phyloP scores from a whole-genome alignment of 225 moss, liverwort and hornwort genomes.

The Rhytidiadelphus loreus region DNA sequence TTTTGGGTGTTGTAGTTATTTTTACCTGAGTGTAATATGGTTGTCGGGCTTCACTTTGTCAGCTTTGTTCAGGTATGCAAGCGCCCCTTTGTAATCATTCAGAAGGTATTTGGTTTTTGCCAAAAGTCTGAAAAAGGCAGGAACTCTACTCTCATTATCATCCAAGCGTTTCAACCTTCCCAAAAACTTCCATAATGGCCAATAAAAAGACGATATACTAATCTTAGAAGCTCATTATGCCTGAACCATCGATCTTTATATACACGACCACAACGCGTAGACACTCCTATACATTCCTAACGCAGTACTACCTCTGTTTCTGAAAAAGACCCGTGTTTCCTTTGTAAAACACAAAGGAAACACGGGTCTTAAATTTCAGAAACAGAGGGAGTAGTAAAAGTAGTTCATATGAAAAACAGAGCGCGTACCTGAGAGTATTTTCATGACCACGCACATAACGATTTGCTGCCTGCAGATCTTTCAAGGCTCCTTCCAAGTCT shows the following conservation, averaged over 20 bases:
- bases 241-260: background rate
- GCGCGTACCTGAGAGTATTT: constrained; percentile 22
- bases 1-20: background rate
- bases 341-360: too few species aligned
- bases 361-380: too few species aligned
- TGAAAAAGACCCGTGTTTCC: too few species aligned
- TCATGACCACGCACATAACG: constrained; percentile 13
- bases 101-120: constrained; percentile 31
- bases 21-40: constrained; percentile 28
- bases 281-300: background rate
- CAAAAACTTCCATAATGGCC: background rate
- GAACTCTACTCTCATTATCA: background rate
- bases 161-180: background rate
- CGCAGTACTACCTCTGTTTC: background rate
- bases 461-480: constrained; percentile 23
- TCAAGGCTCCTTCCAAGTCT: constrained; percentile 34
- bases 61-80: constrained; percentile 29
- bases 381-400: background rate
- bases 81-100: constrained; percentile 29
- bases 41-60: constrained; percentile 26
- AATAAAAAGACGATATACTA: background rate
- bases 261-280: background rate
- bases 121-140: constrained; percentile 1
- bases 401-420: too few species aligned
- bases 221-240: background rate